A percentile compares a stretch with the other conserved stretches of the same genome.
Conservation (phyloP, 2,329 filamentous ascomycete species). For the Cercospora sesami region DNA sequence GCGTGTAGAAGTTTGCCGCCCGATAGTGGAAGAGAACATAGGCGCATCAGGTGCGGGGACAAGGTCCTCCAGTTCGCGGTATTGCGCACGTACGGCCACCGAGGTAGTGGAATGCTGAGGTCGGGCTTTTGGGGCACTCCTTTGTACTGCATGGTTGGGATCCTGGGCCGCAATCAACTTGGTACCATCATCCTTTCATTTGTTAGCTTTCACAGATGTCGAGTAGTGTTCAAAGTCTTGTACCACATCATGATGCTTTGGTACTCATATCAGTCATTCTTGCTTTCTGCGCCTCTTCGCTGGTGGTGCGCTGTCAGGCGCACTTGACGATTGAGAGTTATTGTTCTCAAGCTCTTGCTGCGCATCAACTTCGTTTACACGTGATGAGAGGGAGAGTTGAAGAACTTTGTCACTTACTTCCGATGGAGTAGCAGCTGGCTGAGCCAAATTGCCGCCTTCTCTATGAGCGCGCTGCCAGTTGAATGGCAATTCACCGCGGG, state of each 20-base stretch:
- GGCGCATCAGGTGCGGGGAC: background rate
- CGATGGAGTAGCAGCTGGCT: too few relatives aligned
- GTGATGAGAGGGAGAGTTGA: background rate
- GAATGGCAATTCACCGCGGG: background rate
- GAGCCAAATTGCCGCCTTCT: background rate
- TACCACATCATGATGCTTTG: too few relatives aligned
- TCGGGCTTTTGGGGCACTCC: background rate
- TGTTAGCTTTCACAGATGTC: too few relatives aligned
- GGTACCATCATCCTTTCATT: too few relatives aligned
- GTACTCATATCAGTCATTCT: too few relatives aligned
- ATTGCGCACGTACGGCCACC: background rate
- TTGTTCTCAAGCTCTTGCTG: too few relatives aligned
- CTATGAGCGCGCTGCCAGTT: slow-evolving; percentile 9
- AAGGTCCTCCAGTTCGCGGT: background rate
- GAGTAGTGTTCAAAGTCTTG: too few relatives aligned
- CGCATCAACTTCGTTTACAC: background rate
- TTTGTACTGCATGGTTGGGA: too few relatives aligned
- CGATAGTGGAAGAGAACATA: background rate
- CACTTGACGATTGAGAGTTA: too few relatives aligned
- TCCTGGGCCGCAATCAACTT: background rate
- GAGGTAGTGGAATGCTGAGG: background rate
- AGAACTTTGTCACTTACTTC: background rate
- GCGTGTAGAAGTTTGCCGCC: background rate
- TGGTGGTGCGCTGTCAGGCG: too few relatives aligned
- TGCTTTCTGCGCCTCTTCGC: too few relatives aligned